phyloP scores from a whole-genome alignment of 2,329 filamentous ascomycete genomes.

The Trichothecium roseum region DNA sequence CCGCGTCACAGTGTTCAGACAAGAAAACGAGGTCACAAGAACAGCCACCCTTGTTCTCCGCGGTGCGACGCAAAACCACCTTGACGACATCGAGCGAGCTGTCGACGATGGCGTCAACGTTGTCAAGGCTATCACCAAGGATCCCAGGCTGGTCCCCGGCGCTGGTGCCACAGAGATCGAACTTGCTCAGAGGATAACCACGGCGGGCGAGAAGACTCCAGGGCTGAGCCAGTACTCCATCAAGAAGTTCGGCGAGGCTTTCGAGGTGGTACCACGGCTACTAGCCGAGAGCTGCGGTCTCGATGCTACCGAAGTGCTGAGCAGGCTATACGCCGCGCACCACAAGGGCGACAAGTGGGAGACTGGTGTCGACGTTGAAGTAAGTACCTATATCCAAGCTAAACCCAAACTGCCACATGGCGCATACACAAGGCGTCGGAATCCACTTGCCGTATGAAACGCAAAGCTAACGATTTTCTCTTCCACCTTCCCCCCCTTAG shows the following conservation, averaged over 20 bases:
- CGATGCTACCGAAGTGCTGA: slow-evolving; percentile 93
- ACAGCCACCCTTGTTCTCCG: slow-evolving; percentile 91
- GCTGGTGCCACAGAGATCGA: slow-evolving; percentile 93
- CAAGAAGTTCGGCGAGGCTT: slow-evolving; percentile 93
- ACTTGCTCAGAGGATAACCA: slow-evolving; percentile 83
- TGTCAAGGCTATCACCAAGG: slow-evolving; percentile 94
- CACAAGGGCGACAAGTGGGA: slow-evolving; percentile 81
- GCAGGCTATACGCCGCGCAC: slow-evolving; percentile 85
- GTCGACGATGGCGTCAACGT: slow-evolving; percentile 98
- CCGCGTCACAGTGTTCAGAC: slow-evolving; percentile 94
- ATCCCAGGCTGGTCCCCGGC: slow-evolving; percentile 81
- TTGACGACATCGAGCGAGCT: slow-evolving; percentile 92
- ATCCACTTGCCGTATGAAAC: no score
- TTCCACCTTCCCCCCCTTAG: slow-evolving; percentile 18
- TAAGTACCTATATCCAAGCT: slow-evolving; percentile 26
- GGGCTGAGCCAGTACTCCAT: slow-evolving; percentile 94
- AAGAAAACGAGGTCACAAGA: slow-evolving; percentile 85
- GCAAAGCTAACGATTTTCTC: not conserved
- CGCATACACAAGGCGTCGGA: no score
- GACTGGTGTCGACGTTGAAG: slow-evolving; percentile 88
- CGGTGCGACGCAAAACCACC: slow-evolving; percentile 94
- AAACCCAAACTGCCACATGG: not conserved
- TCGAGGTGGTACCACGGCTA: slow-evolving; percentile 90
- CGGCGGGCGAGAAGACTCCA: slow-evolving; percentile 83
- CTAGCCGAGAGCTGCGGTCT: slow-evolving; percentile 91